phyloP scores from a whole-genome alignment of 78 protist species.

The Dictyostelium firmibasis region DNA sequence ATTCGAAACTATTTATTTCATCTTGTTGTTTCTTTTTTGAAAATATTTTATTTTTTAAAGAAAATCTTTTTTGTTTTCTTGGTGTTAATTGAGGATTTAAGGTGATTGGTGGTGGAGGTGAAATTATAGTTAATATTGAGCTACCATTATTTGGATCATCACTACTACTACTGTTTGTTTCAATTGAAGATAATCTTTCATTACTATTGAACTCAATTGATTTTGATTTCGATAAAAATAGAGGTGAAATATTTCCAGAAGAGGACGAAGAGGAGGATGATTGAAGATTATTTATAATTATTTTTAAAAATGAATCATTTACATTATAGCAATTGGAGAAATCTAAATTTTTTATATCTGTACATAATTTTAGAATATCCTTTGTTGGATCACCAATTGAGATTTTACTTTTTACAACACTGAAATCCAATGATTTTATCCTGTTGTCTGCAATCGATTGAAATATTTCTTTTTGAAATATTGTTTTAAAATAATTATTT shows the following conservation, averaged over 20 bases:
- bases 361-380: conserved; percentile 2
- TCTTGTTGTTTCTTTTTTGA: background rate
- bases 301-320: conserved; percentile 31
- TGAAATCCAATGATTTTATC: conserved; percentile 41
- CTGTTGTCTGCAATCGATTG: background rate
- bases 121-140: background rate
- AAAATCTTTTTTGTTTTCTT: conserved; percentile 7
- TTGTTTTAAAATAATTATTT: background rate
- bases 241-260: background rate
- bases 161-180: background rate
- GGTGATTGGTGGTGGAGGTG: background rate
- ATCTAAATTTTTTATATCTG: conserved; percentile 16
- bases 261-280: background rate
- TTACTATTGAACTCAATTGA: background rate
- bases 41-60: conserved; percentile 10
- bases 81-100: background rate
- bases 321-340: conserved; percentile 55
- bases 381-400: conserved; percentile 30
- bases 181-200: background rate
- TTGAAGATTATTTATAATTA: background rate
- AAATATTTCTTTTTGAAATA: background rate
- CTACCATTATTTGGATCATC: background rate
- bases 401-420: conserved; percentile 23
- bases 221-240: background rate
- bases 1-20: background rate